These are phyloP conservation scores for Tripidium arundinaceum DNA, from an alignment of 202 grass and related monocot genomes.

Conservation along the genomic window DNA sequence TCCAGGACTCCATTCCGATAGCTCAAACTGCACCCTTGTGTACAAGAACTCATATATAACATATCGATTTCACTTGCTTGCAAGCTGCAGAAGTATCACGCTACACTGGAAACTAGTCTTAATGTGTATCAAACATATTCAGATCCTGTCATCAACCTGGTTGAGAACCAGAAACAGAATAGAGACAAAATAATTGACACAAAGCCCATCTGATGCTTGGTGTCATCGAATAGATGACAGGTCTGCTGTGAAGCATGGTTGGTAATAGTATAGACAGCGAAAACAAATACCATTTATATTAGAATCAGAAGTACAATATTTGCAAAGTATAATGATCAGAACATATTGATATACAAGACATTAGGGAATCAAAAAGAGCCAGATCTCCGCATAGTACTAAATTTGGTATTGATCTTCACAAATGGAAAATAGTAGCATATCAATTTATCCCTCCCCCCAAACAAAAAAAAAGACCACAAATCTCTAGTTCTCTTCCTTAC, in stretches of 20 bases:
- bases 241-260: conserved; percentile 7
- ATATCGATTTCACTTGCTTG: not conserved
- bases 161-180: not conserved
- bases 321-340: too few relatives aligned
- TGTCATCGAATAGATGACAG: not conserved
- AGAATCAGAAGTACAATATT: not conserved
- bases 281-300: not conserved
- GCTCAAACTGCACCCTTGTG: not conserved
- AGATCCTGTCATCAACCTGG: not conserved
- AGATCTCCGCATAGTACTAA: too few relatives aligned
- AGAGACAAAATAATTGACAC: not conserved
- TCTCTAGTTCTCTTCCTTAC: too few relatives aligned
- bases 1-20: not conserved
- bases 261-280: not conserved
- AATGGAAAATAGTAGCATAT: too few relatives aligned
- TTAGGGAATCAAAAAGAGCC: too few relatives aligned
- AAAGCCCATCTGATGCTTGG: not conserved
- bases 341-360: too few relatives aligned
- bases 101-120: not conserved
- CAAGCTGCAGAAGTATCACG: not conserved
- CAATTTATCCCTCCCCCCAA: too few relatives aligned
- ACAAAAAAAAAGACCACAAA: too few relatives aligned
- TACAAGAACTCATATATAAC: too few relatives aligned
- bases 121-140: too few relatives aligned
- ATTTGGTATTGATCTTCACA: too few relatives aligned